Base-by-base conservation (phyloP, 768 basidiomycete genomes). In the Galerina sulciceps region DNA sequence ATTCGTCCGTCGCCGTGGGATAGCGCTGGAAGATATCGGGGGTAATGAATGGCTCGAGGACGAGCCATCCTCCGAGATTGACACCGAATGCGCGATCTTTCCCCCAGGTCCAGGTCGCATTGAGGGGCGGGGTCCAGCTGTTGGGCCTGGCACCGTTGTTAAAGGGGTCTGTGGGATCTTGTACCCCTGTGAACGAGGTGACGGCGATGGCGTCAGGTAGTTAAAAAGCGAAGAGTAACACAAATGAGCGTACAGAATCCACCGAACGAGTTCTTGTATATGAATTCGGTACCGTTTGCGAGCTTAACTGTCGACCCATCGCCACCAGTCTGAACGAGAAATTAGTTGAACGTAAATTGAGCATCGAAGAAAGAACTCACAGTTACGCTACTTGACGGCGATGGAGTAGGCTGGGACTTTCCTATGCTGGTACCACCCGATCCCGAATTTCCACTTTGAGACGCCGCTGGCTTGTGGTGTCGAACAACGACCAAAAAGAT, bases 51-150 rank as follows among this genome's bases (percentile, higher is more conserved):
- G 90, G 91, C 69, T 94, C 92, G 37, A 86, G 74, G 6, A 86
- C 85, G 63, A 93, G 83, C 69, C 86, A 82, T 0, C 91, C 91
- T 36, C 88, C 89, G 23, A 93, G 73, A 68, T 92, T 92, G 46
- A 89, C 85, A 13, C 85, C 87, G 44, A 76, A 77, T 13, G 87
- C 68, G 41, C 74, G 80, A 72, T 91, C 81, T 37, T 69, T 65
- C 11, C 86, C 86, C 80, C 81, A 93, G 22, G 65, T 76, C 89
- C 91, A 94, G 13, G 75, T 78, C 46, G 85, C 76, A 69, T 87
- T 89, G 18, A 94, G 71, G 0, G n/a, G n/a, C n/a, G n/a, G n/a
- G n/a, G n/a, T n/a, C n/a, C n/a, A n/a, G n/a, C n/a, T n/a, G n/a
- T n/a, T 90, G 2, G 86, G 79, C 54, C 75, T 78, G 5, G 92